These are phyloP conservation scores for Hymenoscyphus scutula DNA, from an alignment of 2,329 filamentous ascomycete species.

Conservation along the genomic window DNA sequence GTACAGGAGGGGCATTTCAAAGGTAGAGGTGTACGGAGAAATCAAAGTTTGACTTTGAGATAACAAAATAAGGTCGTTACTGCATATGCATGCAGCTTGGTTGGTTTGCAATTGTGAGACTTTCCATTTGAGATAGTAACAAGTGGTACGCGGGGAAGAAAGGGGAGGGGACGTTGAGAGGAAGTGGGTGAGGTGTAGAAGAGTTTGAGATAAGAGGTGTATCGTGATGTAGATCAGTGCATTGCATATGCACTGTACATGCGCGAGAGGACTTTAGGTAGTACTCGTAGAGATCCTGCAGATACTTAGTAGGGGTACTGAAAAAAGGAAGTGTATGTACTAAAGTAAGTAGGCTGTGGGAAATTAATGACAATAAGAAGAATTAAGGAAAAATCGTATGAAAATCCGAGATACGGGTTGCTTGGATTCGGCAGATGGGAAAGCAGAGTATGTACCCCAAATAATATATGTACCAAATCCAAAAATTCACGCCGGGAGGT, in stretches of 20 bases:
- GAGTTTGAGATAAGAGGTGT: background rate
- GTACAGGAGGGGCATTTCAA: background rate
- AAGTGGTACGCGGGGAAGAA: constrained; percentile 1
- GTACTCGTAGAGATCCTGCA: too few relatives aligned
- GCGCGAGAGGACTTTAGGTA: too few relatives aligned
- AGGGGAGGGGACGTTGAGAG: background rate
- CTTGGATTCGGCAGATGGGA: too few relatives aligned
- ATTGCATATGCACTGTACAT: background rate
- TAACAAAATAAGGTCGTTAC: background rate
- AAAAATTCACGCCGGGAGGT: too few relatives aligned
- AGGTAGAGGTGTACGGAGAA: background rate
- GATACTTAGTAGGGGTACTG: too few relatives aligned
- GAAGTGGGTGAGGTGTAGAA: background rate
- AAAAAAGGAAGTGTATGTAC: too few relatives aligned
- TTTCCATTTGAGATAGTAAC: background rate
- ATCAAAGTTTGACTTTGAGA: background rate
- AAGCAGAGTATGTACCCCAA: too few relatives aligned
- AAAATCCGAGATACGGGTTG: too few relatives aligned
- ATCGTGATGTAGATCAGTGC: background rate
- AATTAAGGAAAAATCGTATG: too few relatives aligned
- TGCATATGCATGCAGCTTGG: background rate
- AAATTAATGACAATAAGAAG: too few relatives aligned
- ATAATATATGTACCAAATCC: too few relatives aligned
- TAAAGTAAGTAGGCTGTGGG: too few relatives aligned
- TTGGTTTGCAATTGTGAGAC: background rate